Evolutionary conservation across 169 alveolate genomes (phyloP), one percentile per base, ranked within the genome.

Genomic region (Besnoitia besnoiti): DNA sequence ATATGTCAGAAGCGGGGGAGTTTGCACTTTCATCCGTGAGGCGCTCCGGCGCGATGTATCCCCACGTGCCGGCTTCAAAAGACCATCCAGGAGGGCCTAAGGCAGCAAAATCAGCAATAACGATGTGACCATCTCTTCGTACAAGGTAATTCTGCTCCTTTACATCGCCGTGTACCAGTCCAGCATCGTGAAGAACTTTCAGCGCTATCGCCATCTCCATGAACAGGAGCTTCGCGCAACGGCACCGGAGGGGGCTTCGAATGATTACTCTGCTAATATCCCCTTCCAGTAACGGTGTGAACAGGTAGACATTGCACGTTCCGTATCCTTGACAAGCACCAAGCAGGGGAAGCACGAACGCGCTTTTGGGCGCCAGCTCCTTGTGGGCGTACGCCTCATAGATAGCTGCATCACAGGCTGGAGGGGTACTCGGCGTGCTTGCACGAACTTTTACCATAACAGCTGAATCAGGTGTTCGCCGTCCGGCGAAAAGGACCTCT

Each of bases 61-160:
- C 67, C 24, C 12, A 19, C 33, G 67, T 55, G 30, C 67, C 67
- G 24, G 67, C 67, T 55, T 55, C 67, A 0, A 16, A 16, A 55
- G 33, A 19, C 12, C 67, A 55, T 19, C 67, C 67, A 55, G 67
- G 67, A 5, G 12, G 30, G 67, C 67, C 67, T 55, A 55, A 19
- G 7, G 67, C 67, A 55, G 33, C 93, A 40, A 90, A 90, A 51
- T 90, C 93, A 1, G 93, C 93, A 30, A 90, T 51, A 55, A 90
- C 55, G 30, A 87, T 77, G 51, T 90, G 93, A 10, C 93, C 93
- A 30, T 90, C 93, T 21, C 59, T 79, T 19, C 93, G 61, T 27
- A 90, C 93, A 55, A 90, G 79, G 39, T 42, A 90, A 75, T 90
- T 90, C 49, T 79, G 84, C 10, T 79, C 90, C 85, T 90, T 90